These are phyloP conservation scores for Magnusiomyces paraingens DNA, from an alignment of 1,139 yeast species.

Conservation along the genomic window DNA sequence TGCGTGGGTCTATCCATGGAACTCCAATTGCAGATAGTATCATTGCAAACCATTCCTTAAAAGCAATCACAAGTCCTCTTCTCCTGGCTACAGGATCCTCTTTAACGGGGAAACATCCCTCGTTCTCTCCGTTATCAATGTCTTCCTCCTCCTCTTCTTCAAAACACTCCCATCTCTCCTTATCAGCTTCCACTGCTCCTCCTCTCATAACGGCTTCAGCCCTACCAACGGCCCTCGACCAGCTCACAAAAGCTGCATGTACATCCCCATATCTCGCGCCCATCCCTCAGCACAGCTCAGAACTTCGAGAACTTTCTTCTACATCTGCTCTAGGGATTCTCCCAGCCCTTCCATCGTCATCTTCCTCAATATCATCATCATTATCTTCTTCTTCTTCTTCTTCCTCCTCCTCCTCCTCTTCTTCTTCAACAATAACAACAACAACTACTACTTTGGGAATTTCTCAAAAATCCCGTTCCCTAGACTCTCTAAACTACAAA, in stretches of 20 bases:
- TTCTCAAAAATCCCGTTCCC: too few relatives aligned
- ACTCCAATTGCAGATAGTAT: conserved; percentile 7
- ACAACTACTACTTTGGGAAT: too few relatives aligned
- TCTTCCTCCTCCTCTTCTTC: not conserved
- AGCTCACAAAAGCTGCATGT: conserved; percentile 23
- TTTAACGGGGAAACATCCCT: not conserved
- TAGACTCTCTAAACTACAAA: too few relatives aligned
- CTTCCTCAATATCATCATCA: too few relatives aligned
- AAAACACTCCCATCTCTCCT: not conserved
- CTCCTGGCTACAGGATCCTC: conserved; percentile 14
- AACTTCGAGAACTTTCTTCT: conserved; percentile 18
- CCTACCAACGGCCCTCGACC: conserved; percentile 19
- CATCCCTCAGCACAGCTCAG: conserved; percentile 22
- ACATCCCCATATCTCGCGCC: conserved; percentile 26
- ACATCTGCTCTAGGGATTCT: too few relatives aligned
- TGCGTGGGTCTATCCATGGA: conserved; percentile 6
- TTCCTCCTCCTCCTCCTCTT: not conserved
- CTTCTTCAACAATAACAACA: too few relatives aligned
- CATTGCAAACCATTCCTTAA: conserved; percentile 6
- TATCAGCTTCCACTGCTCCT: not conserved
- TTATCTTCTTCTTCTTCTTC: not conserved
- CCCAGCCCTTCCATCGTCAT: too few relatives aligned
- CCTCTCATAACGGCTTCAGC: not conserved
- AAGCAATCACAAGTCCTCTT: conserved; percentile 18
- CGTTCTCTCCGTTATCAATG: conserved; percentile 2